Percentiles rank a stretch among this genome's conserved stretches.
Evolutionary conservation across 2,329 filamentous ascomycete species (phyloP).

Genomic region (Ophiognomonia clavigignenti-juglandacearum): DNA sequence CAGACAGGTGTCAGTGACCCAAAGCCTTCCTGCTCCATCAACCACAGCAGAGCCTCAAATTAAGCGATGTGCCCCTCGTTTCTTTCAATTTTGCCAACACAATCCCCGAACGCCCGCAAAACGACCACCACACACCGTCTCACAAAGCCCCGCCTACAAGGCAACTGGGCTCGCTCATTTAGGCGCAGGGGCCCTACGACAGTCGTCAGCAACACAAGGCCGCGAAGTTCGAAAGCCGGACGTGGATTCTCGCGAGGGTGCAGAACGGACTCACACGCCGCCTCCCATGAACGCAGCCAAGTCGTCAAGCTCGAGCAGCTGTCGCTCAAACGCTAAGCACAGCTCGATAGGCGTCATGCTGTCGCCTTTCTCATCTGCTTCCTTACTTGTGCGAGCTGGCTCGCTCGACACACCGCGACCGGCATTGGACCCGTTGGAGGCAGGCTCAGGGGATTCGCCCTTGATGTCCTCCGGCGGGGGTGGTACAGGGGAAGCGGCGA

Average conservation of each 20-base stretch:
- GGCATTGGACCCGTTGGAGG: constrained; percentile 21
- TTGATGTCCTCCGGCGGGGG: constrained; percentile 21
- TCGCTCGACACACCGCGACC: constrained; percentile 15
- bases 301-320: constrained; percentile 56
- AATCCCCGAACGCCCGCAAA: no score
- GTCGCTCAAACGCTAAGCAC: constrained; percentile 54
- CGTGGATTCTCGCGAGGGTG: constrained; percentile 6
- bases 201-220: constrained; percentile 11
- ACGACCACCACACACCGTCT: background rate
- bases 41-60: no score
- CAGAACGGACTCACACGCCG: constrained; percentile 40
- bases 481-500: constrained; percentile 36
- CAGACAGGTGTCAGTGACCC: background rate
- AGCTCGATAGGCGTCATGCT: constrained; percentile 56
- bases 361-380: constrained; percentile 30
- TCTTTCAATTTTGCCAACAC: no score
- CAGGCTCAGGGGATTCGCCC: constrained; percentile 28
- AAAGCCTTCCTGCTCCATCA: background rate
- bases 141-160: background rate
- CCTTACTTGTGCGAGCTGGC: constrained; percentile 12
- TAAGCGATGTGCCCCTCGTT: no score
- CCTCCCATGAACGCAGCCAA: constrained; percentile 60
- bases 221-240: constrained; percentile 3
- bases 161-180: constrained; percentile 9
- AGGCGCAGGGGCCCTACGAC: constrained; percentile 13